Percentiles rank a stretch among this genome's conserved stretches.
phyloP scores from a whole-genome alignment of 331 rosid species.

The Pyrus hybrid region DNA sequence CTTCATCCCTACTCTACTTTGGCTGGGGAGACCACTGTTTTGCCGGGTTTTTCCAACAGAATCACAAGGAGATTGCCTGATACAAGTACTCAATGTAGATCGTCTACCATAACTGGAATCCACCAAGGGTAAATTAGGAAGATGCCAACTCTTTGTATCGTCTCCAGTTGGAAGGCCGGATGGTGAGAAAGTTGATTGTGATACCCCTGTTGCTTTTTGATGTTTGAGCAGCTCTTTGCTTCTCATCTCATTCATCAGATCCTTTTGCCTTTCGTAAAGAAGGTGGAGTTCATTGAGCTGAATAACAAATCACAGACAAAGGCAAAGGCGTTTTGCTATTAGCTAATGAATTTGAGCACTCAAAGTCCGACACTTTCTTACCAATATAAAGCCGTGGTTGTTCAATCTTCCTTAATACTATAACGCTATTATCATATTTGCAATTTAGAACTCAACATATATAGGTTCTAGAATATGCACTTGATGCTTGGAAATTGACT shows the following conservation, averaged over 20 bases:
- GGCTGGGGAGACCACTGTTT: neutral
- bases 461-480: slow-evolving; percentile 11
- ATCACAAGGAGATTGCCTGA: slow-evolving; percentile 13
- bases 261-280: slow-evolving; percentile 38
- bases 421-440: neutral
- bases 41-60: slow-evolving; percentile 10
- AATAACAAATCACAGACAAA: neutral
- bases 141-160: slow-evolving; percentile 9
- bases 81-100: slow-evolving; percentile 13
- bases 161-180: slow-evolving; percentile 17
- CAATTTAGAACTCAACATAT: neutral
- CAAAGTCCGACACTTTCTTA: neutral
- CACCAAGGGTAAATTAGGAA: slow-evolving; percentile 11
- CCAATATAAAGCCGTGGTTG: neutral
- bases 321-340: neutral
- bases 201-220: slow-evolving; percentile 12
- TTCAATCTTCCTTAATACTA: neutral
- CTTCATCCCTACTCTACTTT: slow-evolving; percentile 1
- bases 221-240: slow-evolving; percentile 10
- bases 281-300: slow-evolving; percentile 47
- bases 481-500: slow-evolving; percentile 41
- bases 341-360: neutral
- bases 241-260: slow-evolving; percentile 28
- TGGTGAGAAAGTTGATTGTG: slow-evolving; percentile 12
- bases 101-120: slow-evolving; percentile 13